Percentiles rank a stretch among this genome's conserved stretches.
phyloP scores from a whole-genome alignment of 192 early-diverging fungal genomes.

The Coemansia sp. region DNA sequence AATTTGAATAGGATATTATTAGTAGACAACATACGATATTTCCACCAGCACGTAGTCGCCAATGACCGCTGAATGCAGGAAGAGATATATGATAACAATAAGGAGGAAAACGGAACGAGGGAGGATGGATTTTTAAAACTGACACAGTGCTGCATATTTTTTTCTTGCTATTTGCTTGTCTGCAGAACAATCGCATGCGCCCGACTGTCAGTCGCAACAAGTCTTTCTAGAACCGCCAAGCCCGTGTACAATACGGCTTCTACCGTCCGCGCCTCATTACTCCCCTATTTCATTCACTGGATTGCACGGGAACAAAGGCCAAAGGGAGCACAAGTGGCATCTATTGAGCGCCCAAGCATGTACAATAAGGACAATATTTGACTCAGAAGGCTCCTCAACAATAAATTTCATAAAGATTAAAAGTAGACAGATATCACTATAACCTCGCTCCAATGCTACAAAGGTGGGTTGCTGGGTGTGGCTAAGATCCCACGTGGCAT shows the following conservation, averaged over 20 bases:
- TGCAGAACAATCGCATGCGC: background rate
- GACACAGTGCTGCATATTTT: background rate
- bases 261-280: background rate
- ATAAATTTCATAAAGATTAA: background rate
- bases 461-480: background rate
- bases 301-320: background rate
- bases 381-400: background rate
- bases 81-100: background rate
- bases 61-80: background rate
- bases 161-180: background rate
- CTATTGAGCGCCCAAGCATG: background rate
- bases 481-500: background rate
- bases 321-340: background rate
- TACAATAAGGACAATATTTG: background rate
- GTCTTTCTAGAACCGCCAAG: background rate
- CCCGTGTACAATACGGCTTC: constrained; percentile 4
- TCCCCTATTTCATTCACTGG: background rate
- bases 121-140: background rate
- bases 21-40: background rate
- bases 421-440: background rate
- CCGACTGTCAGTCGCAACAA: background rate
- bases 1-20: constrained; percentile 4
- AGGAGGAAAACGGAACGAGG: background rate
- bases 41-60: background rate
- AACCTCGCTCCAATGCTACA: background rate